Base-by-base conservation (phyloP, 257 asterid species). In the Anisodus tanguticus region DNA sequence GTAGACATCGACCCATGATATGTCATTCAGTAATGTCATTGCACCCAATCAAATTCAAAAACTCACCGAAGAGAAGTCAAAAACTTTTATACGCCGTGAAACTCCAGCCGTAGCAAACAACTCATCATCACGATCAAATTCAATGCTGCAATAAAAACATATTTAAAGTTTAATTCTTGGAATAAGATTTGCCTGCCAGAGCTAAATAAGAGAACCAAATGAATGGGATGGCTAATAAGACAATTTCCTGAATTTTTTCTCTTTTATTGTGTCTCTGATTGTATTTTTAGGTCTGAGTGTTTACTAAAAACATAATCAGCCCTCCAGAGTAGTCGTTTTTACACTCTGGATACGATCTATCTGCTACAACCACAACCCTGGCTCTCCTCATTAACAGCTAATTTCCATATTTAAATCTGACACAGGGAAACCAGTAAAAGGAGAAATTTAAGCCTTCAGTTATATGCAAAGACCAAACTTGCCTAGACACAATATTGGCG, bases 401-500 rank as follows among this genome's bases (percentile, higher is more conserved):
- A 51, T 51, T 51, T 76, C 81, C 47, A 51, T 76, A 26, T 13
- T 70, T 9, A 76, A 51, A 12, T 51, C 62, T 22, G 62, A 51
- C 47, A 51, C 43, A 1, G 13, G 47, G 22, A 12, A 76, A 53
- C 64, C 26, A 53, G 49, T 26, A 53, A 31, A 60, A 58, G 60
- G 76, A 74, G 31, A 51, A 82, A 26, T 62, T 83, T 53, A 31
- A 68, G 55, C 9, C 47, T n/a, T 43, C 67, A 45, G 47, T 57
- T 63, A 51, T 11, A 19, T 3, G 6, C 39, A 68, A 35, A 81
- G 41, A 26, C 49, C 67, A 83, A 85, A 68, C 88, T 87, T 90
- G 91, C 98, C 98, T 94, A 66, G 98, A 94, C 47, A 94, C 97
- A 53, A 94, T 94, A 89, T 94, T 94, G 91, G 97, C 93, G 4